Evolutionary conservation across 768 basidiomycete species (phyloP).

Genomic region (Tricholoma sp.): DNA sequence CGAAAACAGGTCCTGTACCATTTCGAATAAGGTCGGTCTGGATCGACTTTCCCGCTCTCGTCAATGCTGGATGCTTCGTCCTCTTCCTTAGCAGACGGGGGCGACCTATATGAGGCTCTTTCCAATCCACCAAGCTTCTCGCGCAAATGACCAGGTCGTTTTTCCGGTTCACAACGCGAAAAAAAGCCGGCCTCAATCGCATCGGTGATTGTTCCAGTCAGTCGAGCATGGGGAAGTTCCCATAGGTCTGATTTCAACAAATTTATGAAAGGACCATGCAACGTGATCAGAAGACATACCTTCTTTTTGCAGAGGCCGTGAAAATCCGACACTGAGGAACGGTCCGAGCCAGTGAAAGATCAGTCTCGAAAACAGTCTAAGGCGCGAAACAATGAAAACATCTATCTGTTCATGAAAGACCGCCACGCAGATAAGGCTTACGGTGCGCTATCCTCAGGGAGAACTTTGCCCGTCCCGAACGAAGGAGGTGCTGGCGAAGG

Average conservation of each 20-base stretch:
- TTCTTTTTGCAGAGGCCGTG: constrained; percentile 44
- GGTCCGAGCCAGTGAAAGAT: constrained; percentile 44
- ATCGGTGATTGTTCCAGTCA: constrained; percentile 31
- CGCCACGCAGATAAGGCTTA: constrained; percentile 2
- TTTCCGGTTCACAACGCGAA: constrained; percentile 34
- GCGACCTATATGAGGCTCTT: neutral
- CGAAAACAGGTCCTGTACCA: neutral
- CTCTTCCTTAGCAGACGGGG: constrained; percentile 12
- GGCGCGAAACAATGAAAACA: neutral
- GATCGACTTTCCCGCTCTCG: neutral
- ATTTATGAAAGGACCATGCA: neutral
- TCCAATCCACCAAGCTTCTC: neutral
- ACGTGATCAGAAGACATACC: constrained; percentile 23
- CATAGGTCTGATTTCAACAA: constrained; percentile 35
- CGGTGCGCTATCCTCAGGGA: constrained; percentile 16
- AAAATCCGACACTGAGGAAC: constrained; percentile 43
- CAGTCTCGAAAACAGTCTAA: constrained; percentile 32
- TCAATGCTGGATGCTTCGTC: neutral
- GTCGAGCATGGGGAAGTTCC: constrained; percentile 31
- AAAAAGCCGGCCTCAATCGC: constrained; percentile 39
- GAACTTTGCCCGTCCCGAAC: constrained; percentile 13
- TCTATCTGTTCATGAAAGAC: neutral
- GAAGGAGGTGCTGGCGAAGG: constrained; percentile 17
- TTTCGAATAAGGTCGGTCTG: neutral
- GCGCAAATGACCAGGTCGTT: constrained; percentile 23